Percentiles rank a stretch among this genome's conserved stretches.
phyloP scores from a whole-genome alignment of 768 basidiomycete genomes.

The Boletus patriciae region DNA sequence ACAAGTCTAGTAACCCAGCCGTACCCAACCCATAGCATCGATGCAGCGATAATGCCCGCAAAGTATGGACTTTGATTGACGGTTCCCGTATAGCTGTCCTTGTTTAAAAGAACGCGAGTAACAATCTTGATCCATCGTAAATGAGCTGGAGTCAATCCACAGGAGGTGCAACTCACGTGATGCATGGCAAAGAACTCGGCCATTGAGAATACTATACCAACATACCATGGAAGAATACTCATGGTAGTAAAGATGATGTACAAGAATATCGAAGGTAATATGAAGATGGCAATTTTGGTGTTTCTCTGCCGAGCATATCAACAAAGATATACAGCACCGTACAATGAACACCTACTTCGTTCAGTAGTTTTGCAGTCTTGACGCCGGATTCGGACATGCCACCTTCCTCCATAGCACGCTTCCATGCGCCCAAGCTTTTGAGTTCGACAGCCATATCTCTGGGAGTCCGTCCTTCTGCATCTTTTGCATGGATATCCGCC shows the following conservation, averaged over 20 bases:
- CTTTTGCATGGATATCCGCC: slow-evolving; percentile 76
- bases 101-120: slow-evolving; percentile 82
- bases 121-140: slow-evolving; percentile 55
- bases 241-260: slow-evolving; percentile 84
- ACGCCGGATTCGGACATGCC: slow-evolving; percentile 77
- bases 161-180: slow-evolving; percentile 58
- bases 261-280: slow-evolving; percentile 75
- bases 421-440: slow-evolving; percentile 89
- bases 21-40: slow-evolving; percentile 83
- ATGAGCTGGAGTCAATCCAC: background rate
- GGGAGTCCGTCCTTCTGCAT: slow-evolving; percentile 82
- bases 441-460: slow-evolving; percentile 94
- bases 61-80: slow-evolving; percentile 91
- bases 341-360: slow-evolving; percentile 53
- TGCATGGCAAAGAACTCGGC: slow-evolving; percentile 94
- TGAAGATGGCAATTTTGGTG: slow-evolving; percentile 77
- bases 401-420: slow-evolving; percentile 84
- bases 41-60: slow-evolving; percentile 82
- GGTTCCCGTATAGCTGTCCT: slow-evolving; percentile 76
- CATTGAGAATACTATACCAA: slow-evolving; percentile 75
- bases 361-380: slow-evolving; percentile 63
- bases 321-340: background rate
- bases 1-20: slow-evolving; percentile 81
- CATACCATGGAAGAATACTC: slow-evolving; percentile 86
- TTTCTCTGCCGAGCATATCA: slow-evolving; percentile 53